Base-by-base conservation (phyloP, 106 monocot genomes). In the Dioscorea dumetorum region DNA sequence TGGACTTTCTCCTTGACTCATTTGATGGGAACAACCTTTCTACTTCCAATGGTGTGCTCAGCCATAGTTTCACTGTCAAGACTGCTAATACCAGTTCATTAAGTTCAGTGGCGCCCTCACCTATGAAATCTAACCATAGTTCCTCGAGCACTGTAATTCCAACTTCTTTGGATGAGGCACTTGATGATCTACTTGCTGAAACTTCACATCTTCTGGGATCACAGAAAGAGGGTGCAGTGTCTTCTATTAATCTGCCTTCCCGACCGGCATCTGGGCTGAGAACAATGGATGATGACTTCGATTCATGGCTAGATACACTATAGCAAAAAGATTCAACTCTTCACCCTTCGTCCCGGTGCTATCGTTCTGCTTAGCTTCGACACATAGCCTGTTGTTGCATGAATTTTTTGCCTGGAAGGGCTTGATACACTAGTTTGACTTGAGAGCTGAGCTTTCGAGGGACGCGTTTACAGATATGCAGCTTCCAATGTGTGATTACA, bases 111-210 rank as follows among this genome's bases (percentile, higher is more conserved):
- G 0, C 22, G 1, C 22, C 59, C 4, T 33, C 19, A 9, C 49
- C 61, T 53, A 20, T 13, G 16, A 22, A 11, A 5, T 23, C 48
- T 16, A 7, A 61, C 20, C 8, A 18, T 59, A 59, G 4, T 67
- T 41, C 63, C 23, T 74, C 69, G 12, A 62, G 33, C 15, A 22
- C 52, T 3, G 16, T 19, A 54, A 8, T 23, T 48, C 6, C 63
- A 28, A n/a, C 52, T 61, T 70, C 73, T 22, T 11, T 76, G 19
- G 79, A 82, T 70, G 79, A 79, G 67, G 76, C 33, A 5, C 65
- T 86, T 11, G 86, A 87, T 72, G 67, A 77, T 70, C 72, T 87
- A 63, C 76, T 83, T 68, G 63, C 76, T 12, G 76, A 74, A 67
- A 76, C 78, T 33, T 78, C 87, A 9, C 41, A 41, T 41, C 41